A percentile compares a stretch with the other conserved stretches of the same genome.
Conservation (phyloP, 139 green algal species). For the Trebouxia sp. region DNA sequence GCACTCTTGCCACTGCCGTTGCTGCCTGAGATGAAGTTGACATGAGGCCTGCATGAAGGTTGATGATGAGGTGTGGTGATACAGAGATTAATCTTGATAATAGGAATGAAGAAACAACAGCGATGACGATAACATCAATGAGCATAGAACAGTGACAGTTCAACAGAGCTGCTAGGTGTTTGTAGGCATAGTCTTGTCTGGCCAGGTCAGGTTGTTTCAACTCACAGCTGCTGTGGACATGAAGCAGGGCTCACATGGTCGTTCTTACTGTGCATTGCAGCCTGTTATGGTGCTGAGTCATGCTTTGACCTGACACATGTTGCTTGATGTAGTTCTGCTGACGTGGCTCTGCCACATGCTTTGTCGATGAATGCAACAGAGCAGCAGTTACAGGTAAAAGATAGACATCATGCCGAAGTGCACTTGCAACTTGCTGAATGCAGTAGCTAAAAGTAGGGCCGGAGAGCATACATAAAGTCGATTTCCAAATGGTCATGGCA, state of each 20-base stretch:
- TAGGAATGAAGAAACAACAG: neutral
- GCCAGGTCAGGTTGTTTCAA: no score
- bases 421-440: neutral
- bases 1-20: slow-evolving; percentile 80
- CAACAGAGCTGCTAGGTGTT: no score
- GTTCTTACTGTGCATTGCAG: no score
- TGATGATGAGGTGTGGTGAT: neutral
- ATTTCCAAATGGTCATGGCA: slow-evolving; percentile 74
- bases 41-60: slow-evolving; percentile 52
- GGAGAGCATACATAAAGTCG: slow-evolving; percentile 53
- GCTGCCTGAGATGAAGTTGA: slow-evolving; percentile 70
- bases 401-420: neutral
- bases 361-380: neutral
- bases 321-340: no score
- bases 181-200: no score
- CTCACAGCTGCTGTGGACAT: no score
- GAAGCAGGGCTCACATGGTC: no score
- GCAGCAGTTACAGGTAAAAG: neutral
- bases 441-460: neutral
- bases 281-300: no score
- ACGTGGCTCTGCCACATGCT: no score
- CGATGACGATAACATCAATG: neutral
- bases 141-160: neutral
- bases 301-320: no score
- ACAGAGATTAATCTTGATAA: neutral